Percentiles rank a stretch among this genome's conserved stretches.
These are phyloP conservation scores for Ramaria sp. DNA, from an alignment of 768 basidiomycete genomes.

Conservation along the genomic window DNA sequence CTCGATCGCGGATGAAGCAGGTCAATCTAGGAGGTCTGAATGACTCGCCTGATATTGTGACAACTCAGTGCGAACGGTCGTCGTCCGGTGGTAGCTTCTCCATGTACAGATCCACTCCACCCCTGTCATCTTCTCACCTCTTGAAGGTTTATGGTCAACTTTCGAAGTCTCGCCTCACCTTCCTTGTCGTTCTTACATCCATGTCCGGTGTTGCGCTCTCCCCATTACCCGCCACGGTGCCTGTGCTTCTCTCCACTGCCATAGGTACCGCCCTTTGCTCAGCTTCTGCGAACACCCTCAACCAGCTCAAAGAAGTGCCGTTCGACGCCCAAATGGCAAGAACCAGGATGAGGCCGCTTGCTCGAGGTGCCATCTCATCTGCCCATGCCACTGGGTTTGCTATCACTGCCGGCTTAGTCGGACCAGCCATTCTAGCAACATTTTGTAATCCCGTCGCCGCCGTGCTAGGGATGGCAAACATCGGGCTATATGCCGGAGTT, in stretches of 20 bases:
- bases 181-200: constrained; percentile 78
- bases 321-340: constrained; percentile 96
- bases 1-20: background rate
- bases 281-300: constrained; percentile 88
- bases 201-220: constrained; percentile 91
- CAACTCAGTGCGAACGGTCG: background rate
- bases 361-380: constrained; percentile 73
- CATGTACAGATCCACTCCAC: constrained; percentile 11
- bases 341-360: constrained; percentile 80
- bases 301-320: constrained; percentile 90
- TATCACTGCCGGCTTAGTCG: constrained; percentile 60
- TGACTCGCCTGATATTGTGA: background rate
- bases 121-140: constrained; percentile 34
- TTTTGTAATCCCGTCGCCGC: constrained; percentile 86
- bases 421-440: constrained; percentile 65
- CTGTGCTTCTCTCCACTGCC: constrained; percentile 78
- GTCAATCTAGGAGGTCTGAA: background rate
- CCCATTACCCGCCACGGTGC: constrained; percentile 74
- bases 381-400: constrained; percentile 81
- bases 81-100: background rate
- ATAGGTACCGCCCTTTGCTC: constrained; percentile 85
- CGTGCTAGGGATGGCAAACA: constrained; percentile 69
- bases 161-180: constrained; percentile 74
- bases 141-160: constrained; percentile 65
- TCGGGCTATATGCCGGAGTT: constrained; percentile 79